Base-by-base conservation (phyloP, 768 basidiomycete genomes). In the Rhodotorula sphaerocarpa region DNA sequence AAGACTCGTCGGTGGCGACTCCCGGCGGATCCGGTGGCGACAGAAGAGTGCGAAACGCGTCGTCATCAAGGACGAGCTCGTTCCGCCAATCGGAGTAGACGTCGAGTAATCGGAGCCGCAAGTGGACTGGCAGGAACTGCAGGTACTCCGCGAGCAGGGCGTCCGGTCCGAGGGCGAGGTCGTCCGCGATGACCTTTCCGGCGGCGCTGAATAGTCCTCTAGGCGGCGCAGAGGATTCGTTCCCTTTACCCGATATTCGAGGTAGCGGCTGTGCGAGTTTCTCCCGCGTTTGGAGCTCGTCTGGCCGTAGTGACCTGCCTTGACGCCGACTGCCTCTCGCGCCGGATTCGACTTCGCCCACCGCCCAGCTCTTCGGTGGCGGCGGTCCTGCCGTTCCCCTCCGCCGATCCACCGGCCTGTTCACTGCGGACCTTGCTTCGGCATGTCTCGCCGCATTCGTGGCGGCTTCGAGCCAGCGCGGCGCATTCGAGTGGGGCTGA, bases 71-170 rank as follows among this genome's bases (percentile, higher is more conserved):
- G 36, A 39, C 36, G 36, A 39, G 36, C 36, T 39, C 36, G 27
- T 47, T 55, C 30, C 54, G 7, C 57, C 54, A 65, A 25, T 60
- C 39, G 20, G 58, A 48, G 7, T 59, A 39, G 16, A 66, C 54
- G 14, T 61, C 59, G 46, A 65, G 39, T 15, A 66, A 25, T 5
- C 59, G 34, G 16, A 61, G 7, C 3, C 59, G 44, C 21, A 66
- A 30, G 44, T 57, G 50, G 5, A 39, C 44, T 16, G 64, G 64
- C 7, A 66, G 41, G 50, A 43, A 66, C 2, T 43, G 55, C 9
- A 66, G 41, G 30, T 61, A 45, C 23, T 57, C 59, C 30, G 60
- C 44, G 12, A 61, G 45, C 15, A 57, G 23, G 14, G 55, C n/a
- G 18, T 33, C 25, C 23, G 33, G 20, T 16, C 50, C 55, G 12